Evolutionary conservation across 768 basidiomycete species (phyloP).

Genomic region (Pleurotus platypus): DNA sequence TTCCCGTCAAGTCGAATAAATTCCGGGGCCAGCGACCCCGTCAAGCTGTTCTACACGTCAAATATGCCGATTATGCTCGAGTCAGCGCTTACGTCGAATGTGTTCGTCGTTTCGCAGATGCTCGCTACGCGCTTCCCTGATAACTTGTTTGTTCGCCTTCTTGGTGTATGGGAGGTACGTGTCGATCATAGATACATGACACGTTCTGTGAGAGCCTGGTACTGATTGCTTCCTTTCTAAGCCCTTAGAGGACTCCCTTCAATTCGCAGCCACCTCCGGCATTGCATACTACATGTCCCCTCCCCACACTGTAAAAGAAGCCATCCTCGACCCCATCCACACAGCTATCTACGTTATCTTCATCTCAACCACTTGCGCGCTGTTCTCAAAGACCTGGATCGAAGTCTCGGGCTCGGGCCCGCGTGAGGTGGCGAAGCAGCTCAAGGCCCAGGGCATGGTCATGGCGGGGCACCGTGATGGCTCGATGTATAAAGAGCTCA

Average conservation of each 20-base stretch:
- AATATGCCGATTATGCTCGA: slow-evolving; percentile 99
- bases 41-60: slow-evolving; percentile 98
- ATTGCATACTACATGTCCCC: slow-evolving; percentile 98
- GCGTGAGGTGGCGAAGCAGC: slow-evolving; percentile 93
- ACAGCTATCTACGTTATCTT: slow-evolving; percentile 87
- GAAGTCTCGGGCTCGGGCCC: slow-evolving; percentile 98
- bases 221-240: slow-evolving; percentile 22
- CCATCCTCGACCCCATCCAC: slow-evolving; percentile 91
- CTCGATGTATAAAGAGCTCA: slow-evolving; percentile 99
- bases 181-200: too few relatives aligned
- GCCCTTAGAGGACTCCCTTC: slow-evolving; percentile 93
- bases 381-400: slow-evolving; percentile 99
- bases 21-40: slow-evolving; percentile 98
- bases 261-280: slow-evolving; percentile 85
- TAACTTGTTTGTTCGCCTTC: slow-evolving; percentile 84
- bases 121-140: slow-evolving; percentile 85
- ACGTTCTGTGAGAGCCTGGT: too few relatives aligned
- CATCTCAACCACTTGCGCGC: slow-evolving; percentile 90
- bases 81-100: slow-evolving; percentile 86
- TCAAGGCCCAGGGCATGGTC: slow-evolving; percentile 89
- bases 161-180: slow-evolving; percentile 96
- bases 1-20: slow-evolving; percentile 94
- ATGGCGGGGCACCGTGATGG: slow-evolving; percentile 93
- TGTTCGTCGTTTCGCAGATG: slow-evolving; percentile 98
- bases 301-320: slow-evolving; percentile 88